A percentile compares a stretch with the other conserved stretches of the same genome.
phyloP scores from a whole-genome alignment of 192 early-diverging fungal species.

The Diversispora epigaea region DNA sequence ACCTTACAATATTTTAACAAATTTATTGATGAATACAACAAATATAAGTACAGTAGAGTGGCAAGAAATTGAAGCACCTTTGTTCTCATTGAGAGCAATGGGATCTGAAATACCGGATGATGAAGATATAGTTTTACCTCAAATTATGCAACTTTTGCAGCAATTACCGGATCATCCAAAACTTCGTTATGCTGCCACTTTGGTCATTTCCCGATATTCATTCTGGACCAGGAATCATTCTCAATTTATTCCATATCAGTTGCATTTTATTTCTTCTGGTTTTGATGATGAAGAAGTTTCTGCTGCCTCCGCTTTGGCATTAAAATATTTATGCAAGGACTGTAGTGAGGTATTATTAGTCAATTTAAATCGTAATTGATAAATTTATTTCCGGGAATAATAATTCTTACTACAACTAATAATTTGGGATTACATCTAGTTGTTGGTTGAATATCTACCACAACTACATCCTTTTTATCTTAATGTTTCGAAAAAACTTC shows the following conservation, averaged over 20 bases:
- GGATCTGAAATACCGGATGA: conserved; percentile 73
- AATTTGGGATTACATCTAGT: conserved; percentile 38
- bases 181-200: conserved; percentile 91
- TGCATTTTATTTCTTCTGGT: conserved; percentile 86
- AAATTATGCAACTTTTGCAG: conserved; percentile 88
- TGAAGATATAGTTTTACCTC: conserved; percentile 78
- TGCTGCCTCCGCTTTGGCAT: conserved; percentile 81
- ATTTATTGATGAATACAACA: conserved; percentile 44
- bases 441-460: conserved; percentile 71
- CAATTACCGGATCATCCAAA: conserved; percentile 89
- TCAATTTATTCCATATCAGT: conserved; percentile 87
- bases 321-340: conserved; percentile 88
- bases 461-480: conserved; percentile 85
- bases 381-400: background rate
- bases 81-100: conserved; percentile 93
- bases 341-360: conserved; percentile 72
- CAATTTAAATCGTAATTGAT: background rate
- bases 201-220: conserved; percentile 95
- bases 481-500: conserved; percentile 65
- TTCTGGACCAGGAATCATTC: conserved; percentile 89
- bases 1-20: conserved; percentile 34
- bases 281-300: conserved; percentile 84
- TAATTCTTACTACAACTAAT: background rate
- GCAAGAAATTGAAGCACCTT: conserved; percentile 93
- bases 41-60: conserved; percentile 54